Base-by-base conservation (phyloP, 1,284 basidiomycete genomes). In the Pseudozyma hubeiensis region DNA sequence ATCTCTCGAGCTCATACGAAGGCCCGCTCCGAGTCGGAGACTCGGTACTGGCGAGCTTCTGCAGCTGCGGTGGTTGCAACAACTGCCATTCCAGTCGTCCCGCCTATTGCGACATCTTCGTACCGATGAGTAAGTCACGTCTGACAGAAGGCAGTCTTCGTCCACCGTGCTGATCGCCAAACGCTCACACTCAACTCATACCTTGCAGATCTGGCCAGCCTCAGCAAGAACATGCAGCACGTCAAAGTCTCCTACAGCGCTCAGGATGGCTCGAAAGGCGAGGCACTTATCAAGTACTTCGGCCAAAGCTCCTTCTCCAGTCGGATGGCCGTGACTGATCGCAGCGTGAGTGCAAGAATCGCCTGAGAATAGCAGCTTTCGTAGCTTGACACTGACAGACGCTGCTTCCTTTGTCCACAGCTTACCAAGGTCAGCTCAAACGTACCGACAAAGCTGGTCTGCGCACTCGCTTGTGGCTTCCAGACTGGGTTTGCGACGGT, bases 221-320 rank as follows among this genome's bases (percentile, higher is more conserved):
- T 50, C 30, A 59, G 40, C 41, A 66, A 66, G 48, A 41, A 66
- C 19, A 53, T 60, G 53, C 51, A 56, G n/a, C 64, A 60, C 7
- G 56, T 51, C 34, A 59, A 33, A 10, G 53, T 66, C 14, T 14
- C 57, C 5, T 66, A 66, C 48, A 55, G 19, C 5, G 31, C 24
- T 9, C 33, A 60, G 14, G 57, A 54, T 16, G 64, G 64, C 14
- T 17, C 39, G 0, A 44, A 40, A 11, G 56, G 56, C 24, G 56
- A 66, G 33, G 64, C 57, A 0, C 52, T 55, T 5, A 51, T 53
- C 47, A 54, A 66, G 44, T 66, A 66, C 47, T 66, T 66, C 48
- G 64, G 64, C 17, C 64, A 66, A n/a, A 66, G 64, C 47, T 66
- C 64, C 43, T 66, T 66, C 19, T 66, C 64, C 5, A 66, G 53